Conservation (phyloP, 2,329 filamentous ascomycete genomes). For the Verticillium longisporum region DNA sequence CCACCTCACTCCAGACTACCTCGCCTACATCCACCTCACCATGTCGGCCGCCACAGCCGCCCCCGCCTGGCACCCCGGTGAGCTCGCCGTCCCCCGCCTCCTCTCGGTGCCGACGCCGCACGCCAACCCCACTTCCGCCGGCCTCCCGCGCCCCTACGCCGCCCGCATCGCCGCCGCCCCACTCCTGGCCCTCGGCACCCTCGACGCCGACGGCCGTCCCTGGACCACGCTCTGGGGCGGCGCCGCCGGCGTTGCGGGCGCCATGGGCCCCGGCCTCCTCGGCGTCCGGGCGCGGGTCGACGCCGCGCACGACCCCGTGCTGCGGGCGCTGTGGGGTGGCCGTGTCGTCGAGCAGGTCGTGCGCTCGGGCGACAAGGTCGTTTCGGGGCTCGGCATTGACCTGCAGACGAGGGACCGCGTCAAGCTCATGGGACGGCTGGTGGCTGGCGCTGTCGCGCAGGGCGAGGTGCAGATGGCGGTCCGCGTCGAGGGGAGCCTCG, state of each 20-base stretch:
- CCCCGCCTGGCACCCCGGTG: constrained; percentile 55
- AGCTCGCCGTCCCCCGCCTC: constrained; percentile 56
- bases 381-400: constrained; percentile 54
- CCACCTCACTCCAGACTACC: neutral
- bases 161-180: constrained; percentile 55
- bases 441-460: constrained; percentile 51
- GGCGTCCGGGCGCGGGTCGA: constrained; percentile 59
- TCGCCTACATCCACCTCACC: neutral
- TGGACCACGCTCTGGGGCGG: constrained; percentile 82
- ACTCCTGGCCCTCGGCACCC: constrained; percentile 65
- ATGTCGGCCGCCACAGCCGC: neutral
- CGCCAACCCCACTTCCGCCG: constrained; percentile 61
- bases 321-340: constrained; percentile 52
- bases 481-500: constrained; percentile 64
- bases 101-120: constrained; percentile 45
- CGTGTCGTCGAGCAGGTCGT: constrained; percentile 27
- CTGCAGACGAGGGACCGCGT: constrained; percentile 62
- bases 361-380: constrained; percentile 23
- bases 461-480: constrained; percentile 50
- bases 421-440: constrained; percentile 65
- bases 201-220: constrained; percentile 58
- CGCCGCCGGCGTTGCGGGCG: constrained; percentile 58
- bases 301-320: constrained; percentile 60
- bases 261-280: constrained; percentile 56
- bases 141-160: constrained; percentile 55